phyloP scores from a whole-genome alignment of 2,329 filamentous ascomycete species.

The Botrytis squamosa region DNA sequence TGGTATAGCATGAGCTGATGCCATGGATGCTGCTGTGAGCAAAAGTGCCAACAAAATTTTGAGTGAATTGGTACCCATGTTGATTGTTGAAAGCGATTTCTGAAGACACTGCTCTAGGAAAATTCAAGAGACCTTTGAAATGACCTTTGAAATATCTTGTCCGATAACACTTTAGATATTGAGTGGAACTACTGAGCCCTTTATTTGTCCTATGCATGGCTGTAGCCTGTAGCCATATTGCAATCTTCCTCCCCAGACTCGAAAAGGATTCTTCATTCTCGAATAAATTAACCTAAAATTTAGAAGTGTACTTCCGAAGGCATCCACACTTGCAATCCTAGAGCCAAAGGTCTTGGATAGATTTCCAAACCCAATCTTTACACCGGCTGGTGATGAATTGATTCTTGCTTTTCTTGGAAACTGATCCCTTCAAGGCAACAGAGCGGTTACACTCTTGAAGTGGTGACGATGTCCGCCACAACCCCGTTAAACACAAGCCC shows the following conservation, averaged over 20 bases:
- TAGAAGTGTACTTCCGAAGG: neutral
- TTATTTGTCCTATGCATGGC: neutral
- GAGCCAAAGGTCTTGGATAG: neutral
- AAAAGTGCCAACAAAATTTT: neutral
- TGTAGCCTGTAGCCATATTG: no score
- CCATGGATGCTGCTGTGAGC: neutral
- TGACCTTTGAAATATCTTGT: neutral
- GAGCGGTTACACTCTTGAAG: neutral
- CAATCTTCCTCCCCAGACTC: neutral
- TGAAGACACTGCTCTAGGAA: neutral
- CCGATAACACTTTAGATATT: neutral
- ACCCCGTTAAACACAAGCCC: neutral
- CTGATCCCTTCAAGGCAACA: neutral
- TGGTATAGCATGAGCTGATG: neutral
- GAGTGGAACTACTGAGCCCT: neutral
- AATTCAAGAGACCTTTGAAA: neutral
- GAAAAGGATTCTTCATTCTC: neutral
- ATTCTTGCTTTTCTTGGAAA: neutral
- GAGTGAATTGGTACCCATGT: neutral
- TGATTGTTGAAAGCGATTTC: neutral
- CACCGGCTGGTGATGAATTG: neutral
- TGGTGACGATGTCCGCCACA: neutral
- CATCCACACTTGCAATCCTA: neutral
- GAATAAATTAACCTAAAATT: neutral
- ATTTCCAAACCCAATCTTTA: neutral